Evolutionary conservation across 2,329 filamentous ascomycete species (phyloP), one percentile per base, ranked within the genome.

Genomic region (Monilinia aucupariae): DNA sequence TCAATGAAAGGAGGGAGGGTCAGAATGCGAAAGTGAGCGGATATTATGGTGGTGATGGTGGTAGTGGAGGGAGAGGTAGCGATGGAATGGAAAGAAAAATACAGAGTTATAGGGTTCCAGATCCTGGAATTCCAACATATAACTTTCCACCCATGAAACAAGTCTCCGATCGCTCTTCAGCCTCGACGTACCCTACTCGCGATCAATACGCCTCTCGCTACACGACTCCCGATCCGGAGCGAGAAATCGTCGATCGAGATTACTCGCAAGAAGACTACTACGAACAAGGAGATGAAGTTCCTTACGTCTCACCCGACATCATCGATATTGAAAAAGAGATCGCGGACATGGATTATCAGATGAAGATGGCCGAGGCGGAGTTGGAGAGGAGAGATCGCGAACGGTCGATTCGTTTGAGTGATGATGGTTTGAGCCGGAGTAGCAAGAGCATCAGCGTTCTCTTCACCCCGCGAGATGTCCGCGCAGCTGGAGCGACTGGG

Each of bases 321-420:
- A 61, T 61, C 27, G 59, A 61, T 3, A 61, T 61, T 25, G 39
- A 61, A 30, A 56, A 41, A 22, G 51, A 62, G 41, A 56, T 62
- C 30, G 59, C 50, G 13, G 30, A 56, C 30, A 55, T 62, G 51
- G 43, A 39, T 37, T 34, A 39, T 32, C 48, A 41, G 20, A 22
- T 59, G 43, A 50, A 12, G 6, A 54, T 54, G 30, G 49, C 27
- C 10, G 50, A 54, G 43, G 59, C 37, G 20, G 39, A 45, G 25
- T 12, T 56, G 25, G 48, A n/a, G 10, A 15, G 53, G 12, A 48
- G 27, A 9, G 53, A 37, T 2, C 13, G 17, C 12, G 32, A 39
- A 39, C 27, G 32, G 12, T 20, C 22, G 3, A 48, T 27, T 2
- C 22, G 51, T 22, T 10, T 32, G 22, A 56, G 54, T 47, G 54